Conservation (phyloP, 106 monocot genomes). For the Dioscorea dumetorum region DNA sequence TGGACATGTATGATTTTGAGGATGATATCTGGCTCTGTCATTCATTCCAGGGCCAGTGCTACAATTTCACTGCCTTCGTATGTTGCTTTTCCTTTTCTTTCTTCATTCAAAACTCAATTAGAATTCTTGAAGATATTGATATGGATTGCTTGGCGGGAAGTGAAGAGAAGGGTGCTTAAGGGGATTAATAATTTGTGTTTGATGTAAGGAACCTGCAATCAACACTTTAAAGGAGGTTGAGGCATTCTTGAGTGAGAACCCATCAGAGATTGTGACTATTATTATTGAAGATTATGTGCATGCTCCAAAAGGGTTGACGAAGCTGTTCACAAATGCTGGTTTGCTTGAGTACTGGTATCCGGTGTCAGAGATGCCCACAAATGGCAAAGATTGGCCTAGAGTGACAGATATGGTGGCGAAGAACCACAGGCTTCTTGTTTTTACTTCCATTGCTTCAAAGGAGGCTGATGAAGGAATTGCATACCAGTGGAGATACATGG, state of each 20-base stretch:
- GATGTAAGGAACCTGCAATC: slow-evolving; percentile 79
- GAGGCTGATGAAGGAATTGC: slow-evolving; percentile 99
- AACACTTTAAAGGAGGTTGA: slow-evolving; percentile 93
- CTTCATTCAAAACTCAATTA: neutral
- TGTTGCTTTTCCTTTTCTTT: slow-evolving; percentile 17
- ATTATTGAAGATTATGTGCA: slow-evolving; percentile 95
- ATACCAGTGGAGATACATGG: slow-evolving; percentile 86
- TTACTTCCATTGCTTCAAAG: slow-evolving; percentile 79
- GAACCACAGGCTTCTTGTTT: slow-evolving; percentile 76
- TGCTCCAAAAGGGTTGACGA: slow-evolving; percentile 74
- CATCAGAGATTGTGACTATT: slow-evolving; percentile 90
- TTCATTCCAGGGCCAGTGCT: slow-evolving; percentile 92
- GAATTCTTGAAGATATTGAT: neutral
- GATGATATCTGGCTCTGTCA: slow-evolving; percentile 96
- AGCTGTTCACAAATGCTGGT: slow-evolving; percentile 68
- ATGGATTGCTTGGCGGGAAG: neutral
- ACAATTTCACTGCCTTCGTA: slow-evolving; percentile 95
- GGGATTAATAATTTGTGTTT: slow-evolving; percentile 1
- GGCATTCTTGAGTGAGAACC: slow-evolving; percentile 68
- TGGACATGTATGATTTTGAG: slow-evolving; percentile 95
- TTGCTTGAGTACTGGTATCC: slow-evolving; percentile 88
- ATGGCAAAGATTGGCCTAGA: slow-evolving; percentile 87
- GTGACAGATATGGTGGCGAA: slow-evolving; percentile 79
- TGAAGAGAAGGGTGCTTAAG: neutral
- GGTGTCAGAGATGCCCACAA: slow-evolving; percentile 71